Conservation (phyloP, 495 filamentous ascomycete species). For the Penicillium verhagenii region DNA sequence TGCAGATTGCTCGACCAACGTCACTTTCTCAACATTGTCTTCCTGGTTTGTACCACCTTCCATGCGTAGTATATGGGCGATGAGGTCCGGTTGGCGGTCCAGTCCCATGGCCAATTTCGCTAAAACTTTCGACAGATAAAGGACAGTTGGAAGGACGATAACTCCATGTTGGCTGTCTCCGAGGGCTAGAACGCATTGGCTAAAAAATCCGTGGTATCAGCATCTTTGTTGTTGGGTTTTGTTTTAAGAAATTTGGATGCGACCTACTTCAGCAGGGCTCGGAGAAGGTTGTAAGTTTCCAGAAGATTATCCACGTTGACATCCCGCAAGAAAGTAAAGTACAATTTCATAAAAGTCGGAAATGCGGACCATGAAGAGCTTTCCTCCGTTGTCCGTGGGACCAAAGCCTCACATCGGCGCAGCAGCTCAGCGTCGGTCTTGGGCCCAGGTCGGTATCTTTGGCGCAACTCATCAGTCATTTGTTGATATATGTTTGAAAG, state of each 20-base stretch:
- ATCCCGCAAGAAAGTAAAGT: slow-evolving; percentile 75
- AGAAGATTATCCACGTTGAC: slow-evolving; percentile 72
- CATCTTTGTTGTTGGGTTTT: not conserved
- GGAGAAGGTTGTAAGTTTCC: slow-evolving; percentile 71
- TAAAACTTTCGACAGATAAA: slow-evolving; percentile 72
- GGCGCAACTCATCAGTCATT: slow-evolving; percentile 64
- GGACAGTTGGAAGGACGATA: slow-evolving; percentile 72
- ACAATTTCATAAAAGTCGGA: slow-evolving; percentile 72
- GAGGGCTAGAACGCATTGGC: slow-evolving; percentile 77
- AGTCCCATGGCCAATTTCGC: slow-evolving; percentile 78
- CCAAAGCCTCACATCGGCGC: slow-evolving; percentile 51
- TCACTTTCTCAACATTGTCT: slow-evolving; percentile 60
- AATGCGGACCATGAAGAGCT: slow-evolving; percentile 73
- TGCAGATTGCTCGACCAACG: slow-evolving; percentile 78
- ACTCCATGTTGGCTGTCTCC: slow-evolving; percentile 74
- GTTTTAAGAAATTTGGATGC: not conserved
- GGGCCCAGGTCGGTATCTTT: slow-evolving; percentile 49
- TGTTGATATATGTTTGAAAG: slow-evolving; percentile 62
- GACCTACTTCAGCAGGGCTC: slow-evolving; percentile 66
- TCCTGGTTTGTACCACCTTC: slow-evolving; percentile 50
- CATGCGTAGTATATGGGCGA: slow-evolving; percentile 53
- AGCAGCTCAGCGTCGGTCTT: slow-evolving; percentile 55
- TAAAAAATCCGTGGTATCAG: slow-evolving; percentile 11
- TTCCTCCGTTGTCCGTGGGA: slow-evolving; percentile 59
- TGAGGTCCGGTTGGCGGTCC: slow-evolving; percentile 70